phyloP scores from a whole-genome alignment of 495 filamentous ascomycete genomes.

The Xylaria venustula region DNA sequence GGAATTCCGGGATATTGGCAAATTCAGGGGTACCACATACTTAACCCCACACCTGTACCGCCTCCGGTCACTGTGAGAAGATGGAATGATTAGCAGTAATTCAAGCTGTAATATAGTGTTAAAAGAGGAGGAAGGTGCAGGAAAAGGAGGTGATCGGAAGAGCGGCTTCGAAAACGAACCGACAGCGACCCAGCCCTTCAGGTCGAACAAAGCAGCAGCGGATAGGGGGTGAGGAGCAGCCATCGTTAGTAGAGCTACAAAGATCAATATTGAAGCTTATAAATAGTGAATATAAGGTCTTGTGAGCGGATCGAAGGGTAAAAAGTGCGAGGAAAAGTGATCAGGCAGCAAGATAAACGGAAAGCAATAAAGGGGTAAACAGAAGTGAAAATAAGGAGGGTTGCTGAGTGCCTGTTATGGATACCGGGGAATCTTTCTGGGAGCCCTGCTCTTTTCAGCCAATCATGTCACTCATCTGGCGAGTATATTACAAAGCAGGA shows the following conservation, averaged over 20 bases:
- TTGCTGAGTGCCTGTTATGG: background rate
- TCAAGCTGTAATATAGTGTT: background rate
- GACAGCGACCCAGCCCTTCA: slow-evolving; percentile 26
- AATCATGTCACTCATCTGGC: background rate
- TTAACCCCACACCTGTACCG: slow-evolving; percentile 57
- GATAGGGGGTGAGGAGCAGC: slow-evolving; percentile 28
- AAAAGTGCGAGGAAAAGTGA: background rate
- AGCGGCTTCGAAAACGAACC: slow-evolving; percentile 16
- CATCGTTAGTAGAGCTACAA: slow-evolving; percentile 8
- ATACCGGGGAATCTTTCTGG: background rate
- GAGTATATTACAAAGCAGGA: no score
- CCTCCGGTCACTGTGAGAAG: slow-evolving; percentile 53
- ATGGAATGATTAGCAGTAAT: background rate
- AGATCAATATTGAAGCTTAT: background rate
- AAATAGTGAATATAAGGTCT: background rate
- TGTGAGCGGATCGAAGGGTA: background rate
- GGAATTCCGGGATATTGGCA: background rate
- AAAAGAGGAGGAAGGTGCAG: background rate
- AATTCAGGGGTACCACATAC: slow-evolving; percentile 18
- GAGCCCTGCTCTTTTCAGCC: background rate
- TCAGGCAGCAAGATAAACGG: background rate
- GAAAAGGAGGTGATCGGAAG: background rate
- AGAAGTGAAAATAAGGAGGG: slow-evolving; percentile 5
- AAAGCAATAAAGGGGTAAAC: slow-evolving; percentile 3
- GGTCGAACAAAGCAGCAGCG: slow-evolving; percentile 23